Conservation (phyloP, 177 flowering plant genomes). For the Tripterygium wilfordii region DNA sequence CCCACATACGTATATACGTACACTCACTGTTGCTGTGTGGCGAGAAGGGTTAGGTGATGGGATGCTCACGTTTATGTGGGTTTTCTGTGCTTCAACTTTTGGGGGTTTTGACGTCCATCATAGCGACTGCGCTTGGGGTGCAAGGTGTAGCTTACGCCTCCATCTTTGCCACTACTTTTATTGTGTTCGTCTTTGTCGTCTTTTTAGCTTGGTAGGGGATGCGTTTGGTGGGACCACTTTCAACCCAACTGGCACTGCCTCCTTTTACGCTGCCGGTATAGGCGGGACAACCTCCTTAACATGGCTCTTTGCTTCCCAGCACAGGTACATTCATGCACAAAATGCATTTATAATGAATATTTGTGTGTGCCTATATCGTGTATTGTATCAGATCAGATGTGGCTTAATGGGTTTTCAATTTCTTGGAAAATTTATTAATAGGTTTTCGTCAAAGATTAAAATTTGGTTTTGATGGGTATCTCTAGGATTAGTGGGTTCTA, state of each 20-base stretch:
- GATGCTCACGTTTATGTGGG: constrained; percentile 73
- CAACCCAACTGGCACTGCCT: constrained; percentile 74
- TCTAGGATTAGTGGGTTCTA: too few species aligned
- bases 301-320: constrained; percentile 87
- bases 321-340: too few species aligned
- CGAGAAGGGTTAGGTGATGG: too few species aligned
- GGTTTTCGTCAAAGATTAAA: too few species aligned
- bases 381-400: too few species aligned
- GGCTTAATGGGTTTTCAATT: too few species aligned
- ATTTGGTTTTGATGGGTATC: too few species aligned
- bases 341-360: too few species aligned
- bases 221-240: constrained; percentile 82
- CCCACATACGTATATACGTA: too few species aligned
- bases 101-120: constrained; percentile 41
- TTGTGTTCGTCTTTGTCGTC: constrained; percentile 48
- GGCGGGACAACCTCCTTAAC: constrained; percentile 55
- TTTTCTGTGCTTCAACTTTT: constrained; percentile 54
- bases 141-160: constrained; percentile 20
- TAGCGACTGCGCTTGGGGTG: constrained; percentile 41
- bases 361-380: too few species aligned
- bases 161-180: constrained; percentile 30
- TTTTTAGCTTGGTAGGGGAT: constrained; percentile 53
- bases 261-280: constrained; percentile 81
- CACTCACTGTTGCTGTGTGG: too few species aligned
- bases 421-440: too few species aligned